phyloP scores from a whole-genome alignment of 805 yeast species.

The Kurtzmaniella fragi region DNA sequence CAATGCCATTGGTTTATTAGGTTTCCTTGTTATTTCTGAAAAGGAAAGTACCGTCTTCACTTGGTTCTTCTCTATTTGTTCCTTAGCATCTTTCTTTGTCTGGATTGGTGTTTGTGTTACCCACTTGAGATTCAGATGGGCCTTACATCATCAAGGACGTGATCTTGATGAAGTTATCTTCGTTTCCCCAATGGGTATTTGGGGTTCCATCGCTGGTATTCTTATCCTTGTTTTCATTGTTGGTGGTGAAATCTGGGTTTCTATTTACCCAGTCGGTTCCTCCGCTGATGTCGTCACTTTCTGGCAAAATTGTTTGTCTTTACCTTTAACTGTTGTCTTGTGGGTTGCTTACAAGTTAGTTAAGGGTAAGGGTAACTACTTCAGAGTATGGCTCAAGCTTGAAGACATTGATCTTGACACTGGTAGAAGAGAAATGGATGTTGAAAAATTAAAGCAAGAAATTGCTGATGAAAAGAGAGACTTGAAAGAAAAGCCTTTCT shows the following conservation, averaged over 20 bases:
- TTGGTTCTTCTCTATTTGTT: constrained; percentile 25
- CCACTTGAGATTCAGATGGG: constrained; percentile 27
- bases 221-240: constrained; percentile 28
- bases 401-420: constrained; percentile 38
- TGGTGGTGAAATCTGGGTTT: constrained; percentile 34
- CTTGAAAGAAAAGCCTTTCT: constrained; percentile 21
- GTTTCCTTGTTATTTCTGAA: constrained; percentile 19
- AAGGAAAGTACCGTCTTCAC: constrained; percentile 18
- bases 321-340: constrained; percentile 41
- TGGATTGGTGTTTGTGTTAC: constrained; percentile 26
- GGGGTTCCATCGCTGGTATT: constrained; percentile 21
- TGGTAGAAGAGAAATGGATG: constrained; percentile 35
- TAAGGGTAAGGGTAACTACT: constrained; percentile 2
- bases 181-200: constrained; percentile 20
- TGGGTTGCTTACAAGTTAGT: constrained; percentile 38
- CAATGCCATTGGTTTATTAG: constrained; percentile 19
- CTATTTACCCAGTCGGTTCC: constrained; percentile 32
- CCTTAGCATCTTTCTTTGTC: constrained; percentile 26
- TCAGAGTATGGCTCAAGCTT: constrained; percentile 29
- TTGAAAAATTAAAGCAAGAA: constrained; percentile 35
- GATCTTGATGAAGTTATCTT: constrained; percentile 22
- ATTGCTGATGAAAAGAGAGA: constrained; percentile 33
- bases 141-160: constrained; percentile 21
- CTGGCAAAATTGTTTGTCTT: constrained; percentile 49
- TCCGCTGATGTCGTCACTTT: constrained; percentile 31